phyloP scores from a whole-genome alignment of 441 rosid genomes.

The Pelargonium fulgidum region DNA sequence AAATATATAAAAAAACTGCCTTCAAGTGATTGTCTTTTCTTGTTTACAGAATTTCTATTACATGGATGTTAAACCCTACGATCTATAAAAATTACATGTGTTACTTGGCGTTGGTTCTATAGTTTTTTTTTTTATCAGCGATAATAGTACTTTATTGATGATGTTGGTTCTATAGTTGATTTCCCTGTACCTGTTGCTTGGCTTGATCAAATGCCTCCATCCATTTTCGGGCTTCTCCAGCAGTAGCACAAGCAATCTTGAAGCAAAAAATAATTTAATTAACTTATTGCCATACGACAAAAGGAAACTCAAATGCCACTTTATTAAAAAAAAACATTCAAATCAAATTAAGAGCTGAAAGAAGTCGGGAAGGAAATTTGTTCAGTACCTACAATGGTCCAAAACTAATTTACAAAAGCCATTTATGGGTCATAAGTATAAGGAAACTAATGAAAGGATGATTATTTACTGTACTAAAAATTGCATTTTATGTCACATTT shows the following conservation, averaged over 20 bases:
- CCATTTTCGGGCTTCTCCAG: constrained; percentile 88
- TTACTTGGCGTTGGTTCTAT: not conserved
- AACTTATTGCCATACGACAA: not conserved
- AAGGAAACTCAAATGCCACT: no score
- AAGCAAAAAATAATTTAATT: constrained; percentile 21
- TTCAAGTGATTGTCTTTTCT: no score
- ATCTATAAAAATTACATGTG: not conserved
- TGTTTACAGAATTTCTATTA: not conserved
- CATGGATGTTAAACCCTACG: not conserved
- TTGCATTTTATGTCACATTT: not conserved
- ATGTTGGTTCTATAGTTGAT: constrained; percentile 12
- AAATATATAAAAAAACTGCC: no score
- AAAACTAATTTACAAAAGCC: not conserved
- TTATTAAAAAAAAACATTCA: no score
- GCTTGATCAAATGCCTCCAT: constrained; percentile 92
- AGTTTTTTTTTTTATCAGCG: not conserved
- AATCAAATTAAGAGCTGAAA: no score
- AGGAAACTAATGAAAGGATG: no score
- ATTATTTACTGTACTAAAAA: not conserved
- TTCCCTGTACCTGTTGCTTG: constrained; percentile 71
- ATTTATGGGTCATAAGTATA: not conserved
- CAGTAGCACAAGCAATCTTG: constrained; percentile 87
- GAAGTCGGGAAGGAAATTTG: no score
- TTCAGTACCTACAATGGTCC: not conserved
- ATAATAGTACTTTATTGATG: no score